phyloP scores from a whole-genome alignment of 495 filamentous ascomycete genomes.

The Penicillium coffeae region DNA sequence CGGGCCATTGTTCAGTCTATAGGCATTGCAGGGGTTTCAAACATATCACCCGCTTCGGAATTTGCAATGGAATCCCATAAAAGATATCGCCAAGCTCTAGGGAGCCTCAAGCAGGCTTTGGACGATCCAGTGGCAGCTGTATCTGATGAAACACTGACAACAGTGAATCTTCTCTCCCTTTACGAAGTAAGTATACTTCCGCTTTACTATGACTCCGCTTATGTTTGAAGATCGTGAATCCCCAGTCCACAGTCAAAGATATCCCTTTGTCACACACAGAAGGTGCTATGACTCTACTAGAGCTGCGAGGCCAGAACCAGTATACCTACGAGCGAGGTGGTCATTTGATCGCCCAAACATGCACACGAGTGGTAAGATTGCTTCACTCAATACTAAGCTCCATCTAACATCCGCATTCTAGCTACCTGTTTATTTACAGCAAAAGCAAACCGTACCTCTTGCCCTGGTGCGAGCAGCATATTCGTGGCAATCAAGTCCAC shows the following conservation, averaged over 20 bases:
- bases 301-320: neutral
- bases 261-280: neutral
- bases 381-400: neutral
- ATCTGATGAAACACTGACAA: neutral
- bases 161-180: neutral
- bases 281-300: neutral
- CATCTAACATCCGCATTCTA: neutral
- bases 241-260: neutral
- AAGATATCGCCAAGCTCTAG: neutral
- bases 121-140: neutral
- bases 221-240: neutral
- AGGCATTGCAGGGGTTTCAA: neutral
- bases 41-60: neutral
- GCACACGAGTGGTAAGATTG: neutral
- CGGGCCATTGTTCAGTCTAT: neutral
- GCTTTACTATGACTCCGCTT: neutral
- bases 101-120: neutral
- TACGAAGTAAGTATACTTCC: neutral
- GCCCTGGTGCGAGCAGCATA: neutral
- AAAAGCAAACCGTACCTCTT: neutral
- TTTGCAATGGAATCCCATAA: neutral
- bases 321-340: neutral
- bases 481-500: neutral
- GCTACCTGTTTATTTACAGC: neutral
- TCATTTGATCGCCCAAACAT: neutral